Conservation (phyloP, 345 rosid genomes). For the Eutrema japonicum region DNA sequence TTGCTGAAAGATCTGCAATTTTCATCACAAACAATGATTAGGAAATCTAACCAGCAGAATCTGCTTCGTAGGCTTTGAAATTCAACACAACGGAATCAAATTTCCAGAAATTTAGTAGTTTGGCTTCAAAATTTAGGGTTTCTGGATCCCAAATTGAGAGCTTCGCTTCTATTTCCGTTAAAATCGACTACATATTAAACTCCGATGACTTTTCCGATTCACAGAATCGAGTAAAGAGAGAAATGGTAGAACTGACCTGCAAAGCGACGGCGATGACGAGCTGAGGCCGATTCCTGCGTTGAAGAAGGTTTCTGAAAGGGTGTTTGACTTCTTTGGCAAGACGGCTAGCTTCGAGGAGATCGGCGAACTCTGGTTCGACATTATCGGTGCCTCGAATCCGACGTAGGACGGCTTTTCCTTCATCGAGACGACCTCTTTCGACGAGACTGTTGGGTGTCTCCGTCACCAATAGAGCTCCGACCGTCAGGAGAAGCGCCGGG, state of each 20-base stretch:
- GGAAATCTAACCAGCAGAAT: neutral
- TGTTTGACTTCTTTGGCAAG: slow-evolving; percentile 84
- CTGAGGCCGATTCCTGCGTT: slow-evolving; percentile 77
- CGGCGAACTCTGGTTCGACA: slow-evolving; percentile 80
- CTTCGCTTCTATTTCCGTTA: neutral
- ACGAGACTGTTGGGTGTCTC: slow-evolving; percentile 94
- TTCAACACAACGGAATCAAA: neutral
- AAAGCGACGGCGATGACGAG: slow-evolving; percentile 77
- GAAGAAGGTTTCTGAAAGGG: slow-evolving; percentile 82
- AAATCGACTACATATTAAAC: neutral
- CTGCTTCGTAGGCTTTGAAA: neutral
- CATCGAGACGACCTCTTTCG: slow-evolving; percentile 80
- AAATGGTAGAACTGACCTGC: slow-evolving; percentile 54
- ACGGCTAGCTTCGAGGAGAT: slow-evolving; percentile 91
- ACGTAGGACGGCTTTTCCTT: slow-evolving; percentile 85
- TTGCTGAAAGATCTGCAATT: slow-evolving; percentile 82
- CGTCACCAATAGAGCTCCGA: slow-evolving; percentile 74
- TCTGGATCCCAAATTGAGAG: neutral
- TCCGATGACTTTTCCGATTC: neutral
- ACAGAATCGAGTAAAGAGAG: neutral
- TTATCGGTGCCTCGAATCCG: slow-evolving; percentile 81
- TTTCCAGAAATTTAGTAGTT: neutral
- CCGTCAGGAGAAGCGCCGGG: slow-evolving; percentile 78
- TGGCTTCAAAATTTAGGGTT: neutral
- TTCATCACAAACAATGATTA: neutral